Evolutionary conservation across 1,284 basidiomycete genomes (phyloP), one percentile per base, ranked within the genome.

Genomic region (Naganishia albida): DNA sequence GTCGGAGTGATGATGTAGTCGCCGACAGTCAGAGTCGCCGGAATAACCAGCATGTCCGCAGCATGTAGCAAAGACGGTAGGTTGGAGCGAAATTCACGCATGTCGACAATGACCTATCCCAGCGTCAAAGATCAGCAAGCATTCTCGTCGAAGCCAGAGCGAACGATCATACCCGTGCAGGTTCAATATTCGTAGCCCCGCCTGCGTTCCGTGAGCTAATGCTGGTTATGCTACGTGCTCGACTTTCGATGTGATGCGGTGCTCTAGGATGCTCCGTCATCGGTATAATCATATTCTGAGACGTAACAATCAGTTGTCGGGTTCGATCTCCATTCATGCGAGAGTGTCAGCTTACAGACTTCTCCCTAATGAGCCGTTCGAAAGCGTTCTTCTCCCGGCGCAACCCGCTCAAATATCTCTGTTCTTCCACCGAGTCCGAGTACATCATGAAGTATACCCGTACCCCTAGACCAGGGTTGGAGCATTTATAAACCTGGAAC

Each of bases 391-490:
- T 97, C 80, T 99, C 95, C 68, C 88, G 85, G 53, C 93, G 82
- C 56, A 97, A 85, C 1, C 88, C 88, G 40, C 90, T 89, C 26
- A 99, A 83, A 77, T 96, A 99, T 72, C 91, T 89, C 76, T 96
- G 93, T 74, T 99, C 95, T 75, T 99, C 96, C 69, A 90, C 91
- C 52, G 91, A 95, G 71, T 91, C 87, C 56, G 87, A 85, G 78
- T 98, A 98, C 20, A 93, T 83, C 86, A 98, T 88, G 76, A 98
- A 94, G 77, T 99, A 99, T 3, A 97, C 89, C n/a, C 93, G 84
- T 1, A 98, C 86, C 0, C 85, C 87, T 3, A 93, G 79, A 0
- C 88, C 89, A 0, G 89, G 88, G 77, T 89, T 87, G 4, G 87
- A 85, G 69, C 87, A 88, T 72, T 89, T 85, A 77, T 94, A 93